Percentiles rank a stretch among this genome's conserved stretches.
Evolutionary conservation across 2,329 filamentous ascomycete species (phyloP).

Genomic region (Xylaria sp.): DNA sequence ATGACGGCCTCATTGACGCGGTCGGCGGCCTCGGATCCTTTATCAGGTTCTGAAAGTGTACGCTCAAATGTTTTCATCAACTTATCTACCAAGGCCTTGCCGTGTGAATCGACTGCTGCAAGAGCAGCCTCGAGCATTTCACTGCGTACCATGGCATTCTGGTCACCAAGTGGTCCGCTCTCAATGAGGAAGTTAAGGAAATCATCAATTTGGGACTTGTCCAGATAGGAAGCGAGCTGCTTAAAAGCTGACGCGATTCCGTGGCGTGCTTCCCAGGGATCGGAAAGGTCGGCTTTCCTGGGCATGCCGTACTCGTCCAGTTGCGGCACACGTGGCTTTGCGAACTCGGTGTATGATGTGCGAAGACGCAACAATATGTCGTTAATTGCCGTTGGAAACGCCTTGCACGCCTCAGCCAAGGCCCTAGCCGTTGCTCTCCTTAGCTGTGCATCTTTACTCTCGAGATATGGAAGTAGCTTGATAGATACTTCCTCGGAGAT

Average conservation of each 20-base stretch:
- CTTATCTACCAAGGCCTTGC: constrained; percentile 83
- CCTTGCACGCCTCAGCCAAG: constrained; percentile 76
- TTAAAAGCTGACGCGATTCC: constrained; percentile 89
- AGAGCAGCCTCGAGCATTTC: constrained; percentile 95
- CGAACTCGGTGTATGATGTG: constrained; percentile 77
- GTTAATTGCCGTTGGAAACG: constrained; percentile 68
- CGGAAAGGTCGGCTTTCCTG: constrained; percentile 84
- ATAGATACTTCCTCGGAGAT: constrained; percentile 72
- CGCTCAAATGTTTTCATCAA: constrained; percentile 93
- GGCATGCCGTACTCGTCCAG: constrained; percentile 96
- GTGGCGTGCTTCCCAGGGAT: constrained; percentile 91
- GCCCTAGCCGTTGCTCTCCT: constrained; percentile 84
- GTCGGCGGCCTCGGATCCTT: constrained; percentile 82
- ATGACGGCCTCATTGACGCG: constrained; percentile 97
- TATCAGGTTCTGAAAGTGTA: constrained; percentile 86
- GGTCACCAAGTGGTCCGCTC: constrained; percentile 86
- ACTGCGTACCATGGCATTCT: constrained; percentile 77
- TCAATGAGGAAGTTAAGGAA: constrained; percentile 90
- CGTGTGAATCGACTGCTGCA: constrained; percentile 80
- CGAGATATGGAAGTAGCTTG: constrained; percentile 80
- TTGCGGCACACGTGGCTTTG: constrained; percentile 83
- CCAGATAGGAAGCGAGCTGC: constrained; percentile 78
- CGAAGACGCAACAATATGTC: constrained; percentile 73
- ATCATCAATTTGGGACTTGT: constrained; percentile 73
- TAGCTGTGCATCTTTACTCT: constrained; percentile 82